Base-by-base conservation (phyloP, 768 basidiomycete species). In the Russula earlei region DNA sequence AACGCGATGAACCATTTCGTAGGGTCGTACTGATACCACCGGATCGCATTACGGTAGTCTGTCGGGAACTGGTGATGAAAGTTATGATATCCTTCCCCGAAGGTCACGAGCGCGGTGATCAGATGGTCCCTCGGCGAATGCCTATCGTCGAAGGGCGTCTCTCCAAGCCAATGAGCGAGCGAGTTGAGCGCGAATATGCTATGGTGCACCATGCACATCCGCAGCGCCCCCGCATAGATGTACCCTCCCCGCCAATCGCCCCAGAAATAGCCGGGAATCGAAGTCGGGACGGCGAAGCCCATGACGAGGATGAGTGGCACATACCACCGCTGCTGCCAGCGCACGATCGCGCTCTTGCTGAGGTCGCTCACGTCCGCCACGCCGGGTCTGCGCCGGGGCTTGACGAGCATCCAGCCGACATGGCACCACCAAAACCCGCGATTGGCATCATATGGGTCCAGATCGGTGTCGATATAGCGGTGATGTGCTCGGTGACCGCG, bases 1-100 rank as follows among this genome's bases (percentile, higher is more conserved):
- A 70, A 71, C 74, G 75, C 78, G 72, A 91, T 93, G 75, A 90
- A 87, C 89, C 89, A 91, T 69, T 91, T 91, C 40, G 89, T 91
- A 9, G 89, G 88, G 67, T 91, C 89, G 65, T 91, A 91, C 67
- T 91, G 88, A 69, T 87, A 88, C 87, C 88, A 91, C 69, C 77
- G 91, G 77, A 95, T 91, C 51, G 91, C 91, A 66, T 93, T 94
- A 20, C 92, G 81, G 76, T 92, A 95, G 70, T 95, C 93, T 87
- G 91, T 92, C 10, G 92, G 91, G 80, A 94, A 93, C 67, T 83
- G 82, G 67, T 95, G 92, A 73, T 95, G 91, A 80, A 93, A 94
- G 72, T 95, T 95, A 77, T 96, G 93, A 75, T 95, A 95, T 10
- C 92, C 92, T 69, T 96, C 93, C 48, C 93, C 93, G 64, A 93